Conservation (phyloP, 305 asterid species). For the Monarda citriodora region DNA sequence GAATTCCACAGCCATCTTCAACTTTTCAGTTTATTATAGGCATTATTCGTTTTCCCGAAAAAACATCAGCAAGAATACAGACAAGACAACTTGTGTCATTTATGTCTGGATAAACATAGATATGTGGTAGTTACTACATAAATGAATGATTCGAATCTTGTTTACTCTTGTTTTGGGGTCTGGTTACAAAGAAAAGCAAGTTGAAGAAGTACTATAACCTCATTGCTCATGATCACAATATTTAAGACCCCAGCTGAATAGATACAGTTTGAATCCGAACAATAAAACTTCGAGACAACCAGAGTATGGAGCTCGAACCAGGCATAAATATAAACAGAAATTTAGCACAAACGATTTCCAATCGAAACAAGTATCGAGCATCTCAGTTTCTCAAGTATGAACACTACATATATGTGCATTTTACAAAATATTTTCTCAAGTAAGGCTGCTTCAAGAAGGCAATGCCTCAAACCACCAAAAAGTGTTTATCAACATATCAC, state of each 20-base stretch:
- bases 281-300: not conserved
- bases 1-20: constrained; percentile 4
- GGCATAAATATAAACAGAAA: not conserved
- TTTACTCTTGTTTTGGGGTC: not conserved
- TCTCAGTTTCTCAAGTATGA: not conserved
- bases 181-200: not conserved
- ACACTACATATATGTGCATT: not conserved
- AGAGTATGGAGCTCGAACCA: not conserved
- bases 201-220: not conserved
- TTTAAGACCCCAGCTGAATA: not conserved
- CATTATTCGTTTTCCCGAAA: not conserved
- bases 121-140: not conserved
- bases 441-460: not conserved
- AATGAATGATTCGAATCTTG: not conserved
- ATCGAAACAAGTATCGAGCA: constrained; percentile 4
- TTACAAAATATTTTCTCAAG: not conserved
- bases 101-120: not conserved
- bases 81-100: not conserved
- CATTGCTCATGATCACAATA: not conserved
- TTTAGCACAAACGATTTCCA: not conserved
- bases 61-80: no score
- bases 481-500: not conserved
- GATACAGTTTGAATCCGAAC: no score
- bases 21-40: not conserved
- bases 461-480: not conserved